phyloP scores from a whole-genome alignment of 1,284 basidiomycete genomes.

The Tylopilus sp. region DNA sequence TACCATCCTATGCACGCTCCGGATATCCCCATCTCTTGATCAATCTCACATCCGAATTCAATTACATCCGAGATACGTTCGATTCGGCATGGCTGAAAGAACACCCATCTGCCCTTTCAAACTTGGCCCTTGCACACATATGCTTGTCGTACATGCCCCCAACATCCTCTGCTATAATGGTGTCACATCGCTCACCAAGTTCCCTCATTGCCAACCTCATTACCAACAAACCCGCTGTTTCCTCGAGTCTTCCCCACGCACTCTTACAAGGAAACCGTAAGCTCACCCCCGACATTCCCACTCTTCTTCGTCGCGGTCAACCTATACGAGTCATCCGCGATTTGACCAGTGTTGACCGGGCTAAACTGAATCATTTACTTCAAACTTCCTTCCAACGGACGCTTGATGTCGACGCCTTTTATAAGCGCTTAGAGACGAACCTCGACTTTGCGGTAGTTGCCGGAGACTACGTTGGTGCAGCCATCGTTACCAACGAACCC shows the following conservation, averaged over 20 bases:
- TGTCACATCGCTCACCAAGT: slow-evolving; percentile 94
- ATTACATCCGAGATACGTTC: slow-evolving; percentile 87
- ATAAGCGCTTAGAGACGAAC: slow-evolving; percentile 66
- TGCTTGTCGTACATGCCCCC: slow-evolving; percentile 94
- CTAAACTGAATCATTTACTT: slow-evolving; percentile 77
- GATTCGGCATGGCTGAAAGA: slow-evolving; percentile 72
- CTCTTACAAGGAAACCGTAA: slow-evolving; percentile 82
- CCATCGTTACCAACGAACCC: slow-evolving; percentile 88
- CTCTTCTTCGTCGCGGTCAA: slow-evolving; percentile 85
- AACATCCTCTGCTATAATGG: slow-evolving; percentile 91
- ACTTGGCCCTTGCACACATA: slow-evolving; percentile 83
- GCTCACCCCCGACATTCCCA: slow-evolving; percentile 89
- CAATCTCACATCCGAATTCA: slow-evolving; percentile 88
- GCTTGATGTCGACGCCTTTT: slow-evolving; percentile 79
- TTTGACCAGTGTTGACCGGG: slow-evolving; percentile 64
- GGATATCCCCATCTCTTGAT: slow-evolving; percentile 96
- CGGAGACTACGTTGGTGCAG: slow-evolving; percentile 95
- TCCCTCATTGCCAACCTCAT: slow-evolving; percentile 96
- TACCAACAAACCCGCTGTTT: slow-evolving; percentile 97
- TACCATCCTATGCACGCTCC: slow-evolving; percentile 94
- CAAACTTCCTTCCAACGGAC: slow-evolving; percentile 83
- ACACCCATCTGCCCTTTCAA: slow-evolving; percentile 86
- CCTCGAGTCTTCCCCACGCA: slow-evolving; percentile 92
- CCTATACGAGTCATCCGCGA: slow-evolving; percentile 82
- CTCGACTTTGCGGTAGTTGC: slow-evolving; percentile 95